phyloP scores from a whole-genome alignment of 2,329 filamentous ascomycete genomes.

The Ustulina deusta region DNA sequence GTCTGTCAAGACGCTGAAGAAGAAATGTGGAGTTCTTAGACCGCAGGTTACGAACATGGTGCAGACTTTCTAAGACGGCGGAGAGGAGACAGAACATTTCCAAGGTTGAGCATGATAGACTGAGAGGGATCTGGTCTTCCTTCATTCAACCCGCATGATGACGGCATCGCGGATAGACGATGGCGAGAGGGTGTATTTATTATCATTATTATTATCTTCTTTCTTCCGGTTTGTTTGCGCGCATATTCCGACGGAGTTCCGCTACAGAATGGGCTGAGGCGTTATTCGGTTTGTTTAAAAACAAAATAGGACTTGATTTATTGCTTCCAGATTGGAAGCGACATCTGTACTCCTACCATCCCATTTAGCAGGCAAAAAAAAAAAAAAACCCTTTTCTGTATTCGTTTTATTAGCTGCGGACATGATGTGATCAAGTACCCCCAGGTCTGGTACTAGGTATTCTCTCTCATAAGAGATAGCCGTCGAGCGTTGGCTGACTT shows the following conservation, averaged over 20 bases:
- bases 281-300: constrained; percentile 32
- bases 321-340: constrained; percentile 16
- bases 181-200: constrained; percentile 1
- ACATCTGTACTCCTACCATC: background rate
- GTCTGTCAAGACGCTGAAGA: constrained; percentile 84
- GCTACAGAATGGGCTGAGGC: constrained; percentile 34
- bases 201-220: background rate
- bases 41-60: constrained; percentile 76
- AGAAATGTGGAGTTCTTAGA: constrained; percentile 82
- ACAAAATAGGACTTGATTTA: constrained; percentile 17
- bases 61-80: constrained; percentile 47
- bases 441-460: background rate
- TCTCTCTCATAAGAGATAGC: background rate
- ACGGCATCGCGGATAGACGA: constrained; percentile 8
- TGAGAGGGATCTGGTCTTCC: background rate
- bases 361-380: background rate
- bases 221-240: constrained; percentile 21
- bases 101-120: background rate
- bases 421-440: background rate
- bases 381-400: background rate
- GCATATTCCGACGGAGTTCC: constrained; percentile 41
- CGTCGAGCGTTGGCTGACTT: background rate
- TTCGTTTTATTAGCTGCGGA: background rate
- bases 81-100: background rate
- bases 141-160: background rate